These are phyloP conservation scores for Paradendryphiella salina DNA, from an alignment of 2,329 filamentous ascomycete genomes.

Conservation along the genomic window DNA sequence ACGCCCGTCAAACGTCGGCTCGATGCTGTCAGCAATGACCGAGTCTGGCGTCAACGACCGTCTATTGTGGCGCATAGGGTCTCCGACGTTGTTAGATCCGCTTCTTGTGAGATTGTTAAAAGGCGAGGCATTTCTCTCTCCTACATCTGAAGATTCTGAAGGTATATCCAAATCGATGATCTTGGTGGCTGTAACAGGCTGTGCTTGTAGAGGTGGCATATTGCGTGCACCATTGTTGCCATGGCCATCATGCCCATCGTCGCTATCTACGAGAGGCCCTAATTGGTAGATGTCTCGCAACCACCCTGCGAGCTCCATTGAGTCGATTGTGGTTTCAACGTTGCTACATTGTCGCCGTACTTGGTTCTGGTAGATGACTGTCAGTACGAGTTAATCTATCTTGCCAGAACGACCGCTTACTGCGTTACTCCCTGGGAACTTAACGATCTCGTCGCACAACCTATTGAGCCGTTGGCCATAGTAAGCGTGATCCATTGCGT, in stretches of 20 bases:
- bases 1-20: neutral
- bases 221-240: neutral
- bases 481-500: conserved; percentile 20
- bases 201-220: neutral
- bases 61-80: neutral
- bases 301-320: conserved; percentile 59
- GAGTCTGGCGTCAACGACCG: conserved; percentile 1
- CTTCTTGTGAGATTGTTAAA: neutral
- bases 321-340: conserved; percentile 67
- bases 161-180: conserved; percentile 29
- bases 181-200: neutral
- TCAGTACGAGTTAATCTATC: neutral
- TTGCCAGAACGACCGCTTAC: neutral
- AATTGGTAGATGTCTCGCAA: conserved; percentile 33
- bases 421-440: conserved; percentile 55
- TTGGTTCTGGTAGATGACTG: conserved; percentile 39
- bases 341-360: conserved; percentile 60
- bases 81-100: neutral
- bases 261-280: conserved; percentile 3
- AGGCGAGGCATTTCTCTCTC: neutral
- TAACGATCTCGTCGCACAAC: conserved; percentile 24
- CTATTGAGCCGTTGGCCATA: conserved; percentile 23
- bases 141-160: conserved; percentile 12
- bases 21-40: conserved; percentile 9
- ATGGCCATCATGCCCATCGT: conserved; percentile 2